Evolutionary conservation across 1,284 basidiomycete species (phyloP), one percentile per base, ranked within the genome.

Genomic region (Austroboletus olivaceoglutinosus): DNA sequence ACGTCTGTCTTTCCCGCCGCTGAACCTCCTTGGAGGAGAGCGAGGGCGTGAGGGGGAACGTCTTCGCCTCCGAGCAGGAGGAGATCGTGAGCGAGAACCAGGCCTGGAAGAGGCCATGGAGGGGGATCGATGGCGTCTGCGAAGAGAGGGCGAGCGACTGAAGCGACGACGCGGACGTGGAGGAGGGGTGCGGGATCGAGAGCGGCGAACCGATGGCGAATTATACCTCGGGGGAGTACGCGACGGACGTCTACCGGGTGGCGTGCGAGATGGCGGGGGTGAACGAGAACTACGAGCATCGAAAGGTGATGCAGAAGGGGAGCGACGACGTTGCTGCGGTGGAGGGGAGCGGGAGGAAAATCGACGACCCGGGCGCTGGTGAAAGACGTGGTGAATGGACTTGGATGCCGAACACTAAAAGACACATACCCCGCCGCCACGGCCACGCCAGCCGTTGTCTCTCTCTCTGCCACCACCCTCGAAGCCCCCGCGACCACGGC

Each of bases 251-350:
- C 53, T 56, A 18, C 43, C 63, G 48, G n/a, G 55, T 21, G 71
- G 65, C 6, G 68, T 68, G n/a, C 68, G 65, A 12, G 73, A 74
- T 23, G 65, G 67, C 15, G 72, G 66, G 1, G 72, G 67, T 3
- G 79, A 78, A n/a, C 74, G 73, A 34, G 78, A 78, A 48, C 78
- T 70, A 60, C 75, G 61, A 34, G 59, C 59, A 55, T 60, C 59
- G 27, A 62, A 61, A 3, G 70, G 53, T 58, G 74, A 49, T 58
- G 69, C 47, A 63, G 73, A 51, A 64, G 62, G 58, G 12, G 67
- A 64, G 15, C 63, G 62, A 43, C 65, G 66, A 36, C 55, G 62
- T 45, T 56, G 59, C 3, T 56, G 59, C 3, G 58, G 62, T 12
- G 60, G 70, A 34, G 70, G 75, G 3, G 76, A 72, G 8, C 72